phyloP scores from a whole-genome alignment of 2,329 filamentous ascomycete species.

The Lomentospora prolificans region DNA sequence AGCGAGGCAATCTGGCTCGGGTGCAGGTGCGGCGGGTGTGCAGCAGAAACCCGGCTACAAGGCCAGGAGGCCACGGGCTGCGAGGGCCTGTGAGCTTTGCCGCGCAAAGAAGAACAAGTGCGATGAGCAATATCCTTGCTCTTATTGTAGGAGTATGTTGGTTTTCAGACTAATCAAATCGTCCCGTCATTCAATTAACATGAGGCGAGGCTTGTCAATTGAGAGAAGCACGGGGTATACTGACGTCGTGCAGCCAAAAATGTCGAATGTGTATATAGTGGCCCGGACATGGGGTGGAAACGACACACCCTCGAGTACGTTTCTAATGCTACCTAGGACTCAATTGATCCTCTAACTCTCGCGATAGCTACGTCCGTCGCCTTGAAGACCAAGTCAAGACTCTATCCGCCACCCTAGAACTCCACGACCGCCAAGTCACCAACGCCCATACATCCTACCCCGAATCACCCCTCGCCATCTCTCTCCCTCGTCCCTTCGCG shows the following conservation, averaged over 20 bases:
- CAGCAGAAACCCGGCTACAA: background rate
- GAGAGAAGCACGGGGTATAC: background rate
- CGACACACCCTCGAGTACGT: conserved; percentile 16
- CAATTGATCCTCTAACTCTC: conserved; percentile 6
- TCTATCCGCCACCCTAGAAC: conserved; percentile 9
- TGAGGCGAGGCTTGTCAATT: background rate
- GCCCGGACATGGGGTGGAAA: conserved; percentile 14
- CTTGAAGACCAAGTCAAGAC: conserved; percentile 16
- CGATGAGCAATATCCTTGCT: conserved; percentile 29
- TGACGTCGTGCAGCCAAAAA: conserved; percentile 7
- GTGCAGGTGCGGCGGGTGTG: background rate
- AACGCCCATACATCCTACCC: background rate
- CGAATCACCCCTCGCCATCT: conserved; percentile 1
- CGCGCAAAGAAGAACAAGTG: conserved; percentile 38
- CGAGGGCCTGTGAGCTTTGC: conserved; percentile 35
- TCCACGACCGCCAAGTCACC: background rate
- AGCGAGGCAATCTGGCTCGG: background rate
- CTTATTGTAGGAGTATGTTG: conserved; percentile 13
- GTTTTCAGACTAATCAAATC: background rate
- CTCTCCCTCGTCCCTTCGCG: background rate
- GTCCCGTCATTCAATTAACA: background rate
- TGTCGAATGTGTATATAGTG: conserved; percentile 19
- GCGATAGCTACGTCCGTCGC: conserved; percentile 16
- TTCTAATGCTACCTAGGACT: background rate
- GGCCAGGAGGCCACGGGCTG: conserved; percentile 25